Evolutionary conservation across 345 rosid species (phyloP), one percentile per base, ranked within the genome.

Genomic region (Lepidium sativum): DNA sequence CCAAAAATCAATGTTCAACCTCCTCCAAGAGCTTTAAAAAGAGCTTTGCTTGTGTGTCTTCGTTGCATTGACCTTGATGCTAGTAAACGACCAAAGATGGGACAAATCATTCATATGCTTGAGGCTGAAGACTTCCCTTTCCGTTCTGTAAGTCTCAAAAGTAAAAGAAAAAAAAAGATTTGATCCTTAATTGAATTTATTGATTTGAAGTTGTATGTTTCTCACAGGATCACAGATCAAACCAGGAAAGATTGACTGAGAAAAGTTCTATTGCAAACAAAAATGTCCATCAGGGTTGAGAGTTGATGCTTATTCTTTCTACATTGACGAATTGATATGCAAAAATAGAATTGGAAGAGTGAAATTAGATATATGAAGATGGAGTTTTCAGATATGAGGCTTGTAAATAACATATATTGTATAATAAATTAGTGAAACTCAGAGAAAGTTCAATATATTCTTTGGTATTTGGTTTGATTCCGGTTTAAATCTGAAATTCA

Each of bases 41-140:
- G 97, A 69, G 85, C 81, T 5, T 69, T 94, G 75, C 80, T 94
- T 39, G 80, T 94, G 39, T 94, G 99, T 73, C 82, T 89, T 43
- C 91, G 99, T 42, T 94, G 99, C 69, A 87, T 89, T 60, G 99
- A 94, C 78, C 74, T 87, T 77, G 97, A 89, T 65, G 79, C 90
- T 45, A 57, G 54, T 48, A 94, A 89, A 78, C 78, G 99, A 23
- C 97, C 97, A 17, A 89, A 89, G 82, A 94, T 94, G 99, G 96
- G 99, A 54, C 99, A 89, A 73, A 82, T 94, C 43, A 84, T 87
- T 72, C 97, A 89, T 72, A 84, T 94, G 99, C 97, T 94, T n/a
- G 98, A 89, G 67, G 89, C 87, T 7, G 97, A 90, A 11, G 97
- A 94, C 52, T 87, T 86, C 69, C 88, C 89, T 57, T 92, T 84